phyloP scores from a whole-genome alignment of 768 basidiomycete species.

The Psilocybe cyanescens region DNA sequence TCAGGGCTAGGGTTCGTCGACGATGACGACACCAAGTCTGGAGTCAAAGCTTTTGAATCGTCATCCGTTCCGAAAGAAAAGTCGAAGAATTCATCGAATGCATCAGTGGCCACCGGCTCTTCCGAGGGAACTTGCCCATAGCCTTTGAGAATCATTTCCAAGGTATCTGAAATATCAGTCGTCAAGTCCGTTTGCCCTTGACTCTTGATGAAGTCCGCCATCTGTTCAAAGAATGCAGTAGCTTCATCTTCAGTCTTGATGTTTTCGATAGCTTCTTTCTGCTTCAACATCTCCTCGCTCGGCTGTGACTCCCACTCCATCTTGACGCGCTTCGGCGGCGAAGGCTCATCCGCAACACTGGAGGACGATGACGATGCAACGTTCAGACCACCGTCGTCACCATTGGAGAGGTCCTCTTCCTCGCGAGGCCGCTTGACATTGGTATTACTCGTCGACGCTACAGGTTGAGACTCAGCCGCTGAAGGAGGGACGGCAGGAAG shows the following conservation, averaged over 20 bases:
- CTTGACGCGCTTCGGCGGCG: constrained; percentile 74
- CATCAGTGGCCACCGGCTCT: constrained; percentile 43
- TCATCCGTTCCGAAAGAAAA: constrained; percentile 63
- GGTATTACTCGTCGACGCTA: constrained; percentile 26
- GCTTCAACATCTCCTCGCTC: constrained; percentile 51
- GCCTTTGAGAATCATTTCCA: constrained; percentile 68
- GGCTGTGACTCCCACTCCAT: constrained; percentile 71
- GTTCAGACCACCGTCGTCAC: constrained; percentile 23
- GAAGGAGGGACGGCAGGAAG: constrained; percentile 24
- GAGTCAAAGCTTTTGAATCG: constrained; percentile 73
- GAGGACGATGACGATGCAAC: constrained; percentile 33
- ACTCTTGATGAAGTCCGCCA: constrained; percentile 65
- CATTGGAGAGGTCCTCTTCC: constrained; percentile 46
- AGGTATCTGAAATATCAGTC: constrained; percentile 58
- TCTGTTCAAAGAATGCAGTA: constrained; percentile 59
- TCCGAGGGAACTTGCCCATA: constrained; percentile 38
- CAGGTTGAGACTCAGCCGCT: constrained; percentile 24
- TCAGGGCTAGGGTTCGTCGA: constrained; percentile 81
- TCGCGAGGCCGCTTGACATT: constrained; percentile 54
- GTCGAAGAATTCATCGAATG: constrained; percentile 70
- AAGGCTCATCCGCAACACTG: constrained; percentile 48
- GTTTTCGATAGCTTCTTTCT: constrained; percentile 44
- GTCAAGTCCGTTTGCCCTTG: constrained; percentile 48
- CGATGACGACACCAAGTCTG: constrained; percentile 70
- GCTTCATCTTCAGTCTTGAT: constrained; percentile 75